Conservation (phyloP, 768 basidiomycete species). For the Pseudohyphozyma bogoriensis region DNA sequence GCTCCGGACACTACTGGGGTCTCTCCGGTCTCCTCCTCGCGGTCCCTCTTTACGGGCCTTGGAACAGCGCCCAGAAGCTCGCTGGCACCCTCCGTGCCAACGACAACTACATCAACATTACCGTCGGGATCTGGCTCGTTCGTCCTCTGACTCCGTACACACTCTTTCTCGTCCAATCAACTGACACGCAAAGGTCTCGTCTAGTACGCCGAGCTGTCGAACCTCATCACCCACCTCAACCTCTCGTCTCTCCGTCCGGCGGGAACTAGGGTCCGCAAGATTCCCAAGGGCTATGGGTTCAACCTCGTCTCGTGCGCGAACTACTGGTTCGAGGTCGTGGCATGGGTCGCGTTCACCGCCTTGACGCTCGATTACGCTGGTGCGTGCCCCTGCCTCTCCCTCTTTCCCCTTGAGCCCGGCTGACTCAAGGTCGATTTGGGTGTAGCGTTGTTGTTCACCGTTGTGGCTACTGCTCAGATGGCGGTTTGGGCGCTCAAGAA, state of each 20-base stretch:
- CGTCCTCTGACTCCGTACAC: slow-evolving; percentile 34
- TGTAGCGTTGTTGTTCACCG: slow-evolving; percentile 50
- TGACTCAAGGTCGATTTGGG: neutral
- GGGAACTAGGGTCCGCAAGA: slow-evolving; percentile 60
- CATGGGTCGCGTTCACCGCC: slow-evolving; percentile 57
- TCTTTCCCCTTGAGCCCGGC: neutral
- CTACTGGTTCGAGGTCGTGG: slow-evolving; percentile 81
- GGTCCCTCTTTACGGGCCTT: slow-evolving; percentile 68
- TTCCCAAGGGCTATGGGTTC: slow-evolving; percentile 90
- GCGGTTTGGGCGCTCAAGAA: slow-evolving; percentile 81
- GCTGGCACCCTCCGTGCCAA: slow-evolving; percentile 57
- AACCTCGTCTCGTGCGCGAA: slow-evolving; percentile 78
- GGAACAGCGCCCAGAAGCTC: slow-evolving; percentile 57
- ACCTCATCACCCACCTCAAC: slow-evolving; percentile 69
- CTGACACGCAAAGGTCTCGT: slow-evolving; percentile 4
- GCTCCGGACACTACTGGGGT: slow-evolving; percentile 81
- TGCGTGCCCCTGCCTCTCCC: slow-evolving; percentile 40
- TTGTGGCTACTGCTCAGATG: slow-evolving; percentile 59
- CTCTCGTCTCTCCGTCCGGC: slow-evolving; percentile 73
- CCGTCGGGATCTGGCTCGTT: slow-evolving; percentile 64
- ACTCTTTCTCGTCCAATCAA: neutral
- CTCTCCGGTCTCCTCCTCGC: slow-evolving; percentile 71
- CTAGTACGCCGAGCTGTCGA: slow-evolving; percentile 75
- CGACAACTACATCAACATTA: slow-evolving; percentile 56
- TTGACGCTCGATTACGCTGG: slow-evolving; percentile 72